Evolutionary conservation across 371 early-diverging fungal species (phyloP), one percentile per base, ranked within the genome.

Genomic region (Vittaforma corneae): DNA sequence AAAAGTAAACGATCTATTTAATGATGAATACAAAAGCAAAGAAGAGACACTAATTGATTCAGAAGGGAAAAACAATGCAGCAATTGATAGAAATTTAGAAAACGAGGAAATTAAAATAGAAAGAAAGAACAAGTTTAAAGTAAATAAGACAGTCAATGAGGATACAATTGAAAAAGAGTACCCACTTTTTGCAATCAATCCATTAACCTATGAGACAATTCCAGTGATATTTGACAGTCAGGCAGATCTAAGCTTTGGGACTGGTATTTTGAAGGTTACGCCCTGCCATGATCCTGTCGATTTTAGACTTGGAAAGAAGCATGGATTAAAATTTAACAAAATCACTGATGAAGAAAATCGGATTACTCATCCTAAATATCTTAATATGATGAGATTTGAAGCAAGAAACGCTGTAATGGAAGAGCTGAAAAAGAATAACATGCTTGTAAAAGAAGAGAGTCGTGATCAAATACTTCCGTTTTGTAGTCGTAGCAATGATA

Each of bases 211-310:
- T 40, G 85, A 90, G 53, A 83, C 84, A 67, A 86, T 96, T 65
- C 89, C 90, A 38, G 90, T 95, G 64, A 82, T 89, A 37, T 88
- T 89, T 74, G 90, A 89, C 70, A 85, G 86, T 67, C 85, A 85
- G 56, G 94, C 90, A 50, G 95, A 95, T 67, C 86, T 88, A 84
- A 85, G 82, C 3, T 92, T 94, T 76, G 97, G 96, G 80, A 93
- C 94, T 30, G 98, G 99, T 79, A 91, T 93, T 63, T 91, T 98
- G 70, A 98, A 98, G 83, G 91, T 98, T 65, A 96, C 99, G 0
- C 94, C 92, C 9, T 93, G 95, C n/a, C 96, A 97, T 79, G 99
- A 98, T 81, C 83, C 85, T 70, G 91, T 92, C 83, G 99, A 98
- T 86, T 97, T 88, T 75, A 87, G 85, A 72, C 85, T 95, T 44